These are phyloP conservation scores for Zizania latifolia DNA, from an alignment of 176 grass and related monocot species.

Conservation along the genomic window DNA sequence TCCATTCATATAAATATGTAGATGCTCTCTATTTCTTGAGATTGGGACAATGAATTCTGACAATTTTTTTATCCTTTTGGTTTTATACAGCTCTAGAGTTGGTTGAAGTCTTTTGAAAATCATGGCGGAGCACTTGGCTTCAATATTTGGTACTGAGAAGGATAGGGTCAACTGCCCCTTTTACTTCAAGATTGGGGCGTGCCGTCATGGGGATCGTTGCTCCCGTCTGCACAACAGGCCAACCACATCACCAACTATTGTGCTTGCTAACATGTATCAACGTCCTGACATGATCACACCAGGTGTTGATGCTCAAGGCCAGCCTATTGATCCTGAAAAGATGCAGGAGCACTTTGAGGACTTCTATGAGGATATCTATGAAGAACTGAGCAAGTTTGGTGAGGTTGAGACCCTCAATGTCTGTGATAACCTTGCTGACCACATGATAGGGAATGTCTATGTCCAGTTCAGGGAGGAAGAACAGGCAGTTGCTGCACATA, in stretches of 20 bases:
- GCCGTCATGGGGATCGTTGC: conserved; percentile 54
- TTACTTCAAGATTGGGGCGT: conserved; percentile 65
- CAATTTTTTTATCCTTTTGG: background rate
- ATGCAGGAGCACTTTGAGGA: conserved; percentile 70
- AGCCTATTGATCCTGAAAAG: conserved; percentile 46
- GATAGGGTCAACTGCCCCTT: conserved; percentile 60
- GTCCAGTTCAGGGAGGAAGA: conserved; percentile 64
- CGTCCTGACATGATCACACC: conserved; percentile 64
- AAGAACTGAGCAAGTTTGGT: conserved; percentile 57
- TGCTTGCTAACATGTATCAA: conserved; percentile 65
- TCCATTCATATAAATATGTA: background rate
- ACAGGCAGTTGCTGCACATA: conserved; percentile 39
- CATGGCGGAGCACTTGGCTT: conserved; percentile 57
- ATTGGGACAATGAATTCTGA: background rate
- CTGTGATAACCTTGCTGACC: conserved; percentile 55
- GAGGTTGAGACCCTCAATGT: conserved; percentile 57
- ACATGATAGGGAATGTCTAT: conserved; percentile 65
- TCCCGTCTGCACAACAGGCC: conserved; percentile 58
- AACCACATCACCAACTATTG: conserved; percentile 47
- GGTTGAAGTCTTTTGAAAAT: background rate
- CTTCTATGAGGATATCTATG: conserved; percentile 54
- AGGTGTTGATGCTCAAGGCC: conserved; percentile 49
- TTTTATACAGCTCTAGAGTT: conserved; percentile 1
- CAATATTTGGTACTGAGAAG: conserved; percentile 59
- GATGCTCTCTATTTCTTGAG: background rate